Evolutionary conservation across 2,329 filamentous ascomycete species (phyloP).

Genomic region (Sporothrix schenckii): DNA sequence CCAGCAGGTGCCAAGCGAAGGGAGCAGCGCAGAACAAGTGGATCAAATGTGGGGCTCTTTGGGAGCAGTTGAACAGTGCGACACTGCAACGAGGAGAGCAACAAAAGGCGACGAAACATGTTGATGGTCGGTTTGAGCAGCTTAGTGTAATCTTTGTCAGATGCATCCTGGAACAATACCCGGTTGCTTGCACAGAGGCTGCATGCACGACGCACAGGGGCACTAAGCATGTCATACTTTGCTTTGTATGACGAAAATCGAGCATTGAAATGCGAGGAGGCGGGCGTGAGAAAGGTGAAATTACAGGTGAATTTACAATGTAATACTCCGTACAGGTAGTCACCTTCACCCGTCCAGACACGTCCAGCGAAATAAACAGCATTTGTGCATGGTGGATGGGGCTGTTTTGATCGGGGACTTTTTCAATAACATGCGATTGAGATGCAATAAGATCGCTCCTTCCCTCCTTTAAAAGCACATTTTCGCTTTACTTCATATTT

Average conservation of each 20-base stretch:
- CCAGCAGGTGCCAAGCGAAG: constrained; percentile 17
- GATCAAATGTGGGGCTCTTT: background rate
- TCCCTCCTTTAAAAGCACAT: background rate
- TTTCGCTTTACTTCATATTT: background rate
- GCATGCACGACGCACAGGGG: background rate
- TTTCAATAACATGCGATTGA: background rate
- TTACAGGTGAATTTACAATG: background rate
- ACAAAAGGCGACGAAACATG: background rate
- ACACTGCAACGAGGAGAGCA: background rate
- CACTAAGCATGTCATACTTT: background rate
- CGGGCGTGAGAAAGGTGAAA: background rate
- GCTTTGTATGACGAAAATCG: background rate
- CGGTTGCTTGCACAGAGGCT: background rate
- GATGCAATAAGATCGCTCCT: background rate
- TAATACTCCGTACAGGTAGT: background rate
- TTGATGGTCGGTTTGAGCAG: background rate
- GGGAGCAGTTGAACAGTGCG: constrained; percentile 24
- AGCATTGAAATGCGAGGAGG: constrained; percentile 2
- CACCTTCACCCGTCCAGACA: background rate
- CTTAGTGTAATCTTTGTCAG: background rate
- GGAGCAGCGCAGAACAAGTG: background rate
- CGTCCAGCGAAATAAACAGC: constrained; percentile 21
- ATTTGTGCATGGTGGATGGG: background rate
- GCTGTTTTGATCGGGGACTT: constrained; percentile 1
- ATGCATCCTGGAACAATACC: background rate